These are phyloP conservation scores for Sporisorium iseilematis-ciliati DNA, from an alignment of 1,284 basidiomycete genomes.

Conservation along the genomic window DNA sequence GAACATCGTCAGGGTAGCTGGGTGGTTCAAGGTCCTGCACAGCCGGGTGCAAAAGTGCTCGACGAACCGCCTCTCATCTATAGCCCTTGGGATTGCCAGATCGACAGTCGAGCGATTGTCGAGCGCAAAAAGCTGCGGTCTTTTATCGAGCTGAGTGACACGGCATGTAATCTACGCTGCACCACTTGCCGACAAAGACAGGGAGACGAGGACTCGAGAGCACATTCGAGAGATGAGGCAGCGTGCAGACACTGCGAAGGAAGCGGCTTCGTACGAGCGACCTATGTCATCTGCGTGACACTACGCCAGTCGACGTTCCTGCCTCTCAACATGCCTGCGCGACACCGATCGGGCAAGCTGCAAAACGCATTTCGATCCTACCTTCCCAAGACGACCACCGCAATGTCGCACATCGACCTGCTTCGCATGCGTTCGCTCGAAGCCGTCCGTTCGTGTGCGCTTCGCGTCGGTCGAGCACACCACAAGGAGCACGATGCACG, in stretches of 20 bases:
- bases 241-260: conserved; percentile 30
- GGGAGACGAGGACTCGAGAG: conserved; percentile 11
- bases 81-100: conserved; percentile 47
- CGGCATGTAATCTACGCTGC: conserved; percentile 31
- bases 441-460: conserved; percentile 72
- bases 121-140: conserved; percentile 52
- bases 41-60: conserved; percentile 11
- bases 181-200: too few relatives aligned
- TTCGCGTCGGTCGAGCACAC: conserved; percentile 80
- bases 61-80: conserved; percentile 37
- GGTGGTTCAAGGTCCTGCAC: conserved; percentile 40
- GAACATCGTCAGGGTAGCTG: conserved; percentile 45
- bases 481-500: conserved; percentile 79
- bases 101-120: conserved; percentile 46
- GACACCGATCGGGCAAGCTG: conserved; percentile 27
- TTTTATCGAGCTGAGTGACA: conserved; percentile 49
- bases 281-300: conserved; percentile 48
- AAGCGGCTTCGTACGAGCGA: conserved; percentile 27
- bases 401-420: conserved; percentile 81
- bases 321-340: conserved; percentile 35
- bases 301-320: conserved; percentile 41
- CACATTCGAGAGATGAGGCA: background rate
- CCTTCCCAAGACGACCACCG: conserved; percentile 74
- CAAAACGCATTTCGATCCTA: conserved; percentile 76
- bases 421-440: conserved; percentile 76